These are phyloP conservation scores for Linnemannia elongata DNA, from an alignment of 192 early-diverging fungal genomes.

Conservation along the genomic window DNA sequence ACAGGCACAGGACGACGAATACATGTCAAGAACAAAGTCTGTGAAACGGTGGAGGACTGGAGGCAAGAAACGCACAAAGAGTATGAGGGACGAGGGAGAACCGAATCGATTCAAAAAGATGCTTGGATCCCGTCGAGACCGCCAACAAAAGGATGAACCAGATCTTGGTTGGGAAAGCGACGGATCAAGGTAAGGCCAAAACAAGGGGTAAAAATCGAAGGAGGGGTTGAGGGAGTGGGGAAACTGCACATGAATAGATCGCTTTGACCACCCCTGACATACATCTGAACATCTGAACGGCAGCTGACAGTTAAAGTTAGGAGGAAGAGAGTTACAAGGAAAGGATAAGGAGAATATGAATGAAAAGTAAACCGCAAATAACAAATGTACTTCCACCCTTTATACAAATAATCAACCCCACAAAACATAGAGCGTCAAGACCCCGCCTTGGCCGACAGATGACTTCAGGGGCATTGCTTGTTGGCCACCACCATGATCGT, in stretches of 20 bases:
- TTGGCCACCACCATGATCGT: constrained; percentile 7
- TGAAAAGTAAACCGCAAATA: too few species aligned
- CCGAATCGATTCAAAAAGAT: constrained; percentile 27
- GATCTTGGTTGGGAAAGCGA: constrained; percentile 42
- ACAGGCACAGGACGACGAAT: background rate
- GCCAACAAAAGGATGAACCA: constrained; percentile 13
- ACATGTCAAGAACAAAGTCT: background rate
- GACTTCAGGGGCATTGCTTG: constrained; percentile 36
- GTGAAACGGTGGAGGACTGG: background rate
- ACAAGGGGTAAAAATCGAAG: background rate
- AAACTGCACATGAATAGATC: background rate
- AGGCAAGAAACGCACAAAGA: constrained; percentile 33
- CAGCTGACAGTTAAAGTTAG: constrained; percentile 4
- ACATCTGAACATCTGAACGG: background rate
- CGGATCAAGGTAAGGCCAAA: constrained; percentile 26
- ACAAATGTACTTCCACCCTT: background rate
- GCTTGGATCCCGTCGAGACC: constrained; percentile 13
- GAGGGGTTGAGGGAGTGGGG: background rate
- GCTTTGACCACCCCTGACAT: constrained; percentile 1
- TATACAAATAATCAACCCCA: background rate
- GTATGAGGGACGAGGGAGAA: constrained; percentile 47
- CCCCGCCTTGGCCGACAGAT: constrained; percentile 15
- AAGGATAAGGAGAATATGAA: too few species aligned
- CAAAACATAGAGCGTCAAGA: background rate
- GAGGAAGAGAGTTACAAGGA: background rate